phyloP scores from a whole-genome alignment of 495 filamentous ascomycete genomes.

The Penicillium daleae region DNA sequence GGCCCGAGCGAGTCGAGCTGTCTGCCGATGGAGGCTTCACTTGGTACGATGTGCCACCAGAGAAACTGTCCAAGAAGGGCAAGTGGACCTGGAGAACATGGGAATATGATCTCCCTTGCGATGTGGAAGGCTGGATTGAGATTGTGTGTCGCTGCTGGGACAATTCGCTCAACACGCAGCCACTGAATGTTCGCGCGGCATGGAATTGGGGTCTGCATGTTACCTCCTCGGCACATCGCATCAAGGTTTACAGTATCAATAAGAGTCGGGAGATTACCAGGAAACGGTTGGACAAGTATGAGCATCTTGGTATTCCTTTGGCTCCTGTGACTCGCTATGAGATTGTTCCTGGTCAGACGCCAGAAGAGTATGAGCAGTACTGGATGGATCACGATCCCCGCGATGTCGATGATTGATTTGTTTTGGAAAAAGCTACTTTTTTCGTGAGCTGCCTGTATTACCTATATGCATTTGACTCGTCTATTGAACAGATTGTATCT shows the following conservation, averaged over 20 bases:
- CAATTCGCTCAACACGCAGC: slow-evolving; percentile 47
- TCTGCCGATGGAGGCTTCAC: slow-evolving; percentile 45
- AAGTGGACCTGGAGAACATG: slow-evolving; percentile 45
- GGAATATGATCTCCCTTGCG: slow-evolving; percentile 44
- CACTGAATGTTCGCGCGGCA: slow-evolving; percentile 41
- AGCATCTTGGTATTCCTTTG: slow-evolving; percentile 49
- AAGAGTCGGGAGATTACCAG: slow-evolving; percentile 51
- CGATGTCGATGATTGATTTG: slow-evolving; percentile 48
- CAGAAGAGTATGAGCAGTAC: slow-evolving; percentile 51
- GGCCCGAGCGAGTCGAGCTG: slow-evolving; percentile 50
- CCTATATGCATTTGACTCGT: background rate
- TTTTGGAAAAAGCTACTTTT: background rate
- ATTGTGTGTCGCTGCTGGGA: slow-evolving; percentile 49
- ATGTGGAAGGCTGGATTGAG: slow-evolving; percentile 50
- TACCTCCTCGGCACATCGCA: slow-evolving; percentile 64
- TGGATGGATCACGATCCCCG: slow-evolving; percentile 51
- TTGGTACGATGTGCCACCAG: slow-evolving; percentile 42
- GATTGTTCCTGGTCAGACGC: slow-evolving; percentile 46
- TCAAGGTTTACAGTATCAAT: slow-evolving; percentile 68
- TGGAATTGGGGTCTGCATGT: slow-evolving; percentile 70
- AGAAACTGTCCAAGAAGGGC: slow-evolving; percentile 41
- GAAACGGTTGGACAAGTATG: slow-evolving; percentile 51
- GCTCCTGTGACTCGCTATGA: slow-evolving; percentile 56
- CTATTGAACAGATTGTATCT: background rate
- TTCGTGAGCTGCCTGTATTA: background rate